Percentiles rank a stretch among this genome's conserved stretches.
These are phyloP conservation scores for Davidsoniella eucalypti DNA, from an alignment of 2,329 filamentous ascomycete species.

Conservation along the genomic window DNA sequence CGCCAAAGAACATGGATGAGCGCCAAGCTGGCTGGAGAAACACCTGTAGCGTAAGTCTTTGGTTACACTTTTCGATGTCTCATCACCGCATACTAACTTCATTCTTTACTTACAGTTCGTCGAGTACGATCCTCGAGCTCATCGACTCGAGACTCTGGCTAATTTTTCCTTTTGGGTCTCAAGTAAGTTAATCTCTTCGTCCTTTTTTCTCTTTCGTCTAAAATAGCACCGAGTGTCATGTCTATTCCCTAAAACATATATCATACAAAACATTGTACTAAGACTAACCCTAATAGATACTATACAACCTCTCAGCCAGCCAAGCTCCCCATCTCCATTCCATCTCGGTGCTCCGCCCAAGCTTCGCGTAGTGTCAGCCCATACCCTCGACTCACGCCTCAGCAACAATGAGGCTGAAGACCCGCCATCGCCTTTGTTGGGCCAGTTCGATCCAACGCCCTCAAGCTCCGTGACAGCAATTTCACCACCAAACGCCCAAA, in stretches of 20 bases:
- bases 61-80: background rate
- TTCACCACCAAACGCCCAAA: slow-evolving; percentile 15
- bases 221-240: background rate
- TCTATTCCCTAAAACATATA: background rate
- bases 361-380: slow-evolving; percentile 67
- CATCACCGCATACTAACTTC: background rate
- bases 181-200: slow-evolving; percentile 33
- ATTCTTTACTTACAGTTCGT: slow-evolving; percentile 48
- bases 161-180: slow-evolving; percentile 94
- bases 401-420: slow-evolving; percentile 50
- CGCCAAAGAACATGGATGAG: slow-evolving; percentile 68
- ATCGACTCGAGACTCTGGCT: slow-evolving; percentile 72
- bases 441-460: slow-evolving; percentile 21
- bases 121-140: slow-evolving; percentile 88
- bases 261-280: background rate
- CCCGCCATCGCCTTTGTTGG: slow-evolving; percentile 38
- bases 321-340: slow-evolving; percentile 54
- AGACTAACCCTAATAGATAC: slow-evolving; percentile 23
- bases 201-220: background rate
- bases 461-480: slow-evolving; percentile 14
- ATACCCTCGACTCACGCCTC: slow-evolving; percentile 70
- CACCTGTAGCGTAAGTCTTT: slow-evolving; percentile 58
- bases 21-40: slow-evolving; percentile 87
- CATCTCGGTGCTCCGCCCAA: slow-evolving; percentile 58
- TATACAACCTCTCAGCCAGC: slow-evolving; percentile 32